Conservation (phyloP, 352 stramenopile genomes). For the Pythium biforme region DNA sequence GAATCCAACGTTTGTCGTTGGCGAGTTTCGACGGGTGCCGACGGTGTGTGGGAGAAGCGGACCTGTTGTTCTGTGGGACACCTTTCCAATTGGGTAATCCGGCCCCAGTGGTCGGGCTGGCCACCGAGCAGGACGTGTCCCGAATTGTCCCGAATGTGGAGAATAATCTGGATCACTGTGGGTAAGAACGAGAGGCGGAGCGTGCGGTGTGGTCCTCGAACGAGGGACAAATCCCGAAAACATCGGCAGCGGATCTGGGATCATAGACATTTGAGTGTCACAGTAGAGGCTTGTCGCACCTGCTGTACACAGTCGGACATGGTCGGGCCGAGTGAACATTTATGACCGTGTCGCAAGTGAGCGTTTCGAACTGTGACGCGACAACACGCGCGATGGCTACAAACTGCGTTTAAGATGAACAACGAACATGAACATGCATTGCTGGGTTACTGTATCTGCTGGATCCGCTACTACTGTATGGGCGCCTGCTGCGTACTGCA, state of each 20-base stretch:
- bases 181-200: constrained; percentile 12
- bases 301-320: constrained; percentile 1
- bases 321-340: neutral
- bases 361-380: constrained; percentile 2
- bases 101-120: neutral
- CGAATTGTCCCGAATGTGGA: constrained; percentile 10
- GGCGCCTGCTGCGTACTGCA: neutral
- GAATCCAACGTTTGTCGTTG: neutral
- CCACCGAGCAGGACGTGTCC: neutral
- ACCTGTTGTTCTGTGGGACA: too few species aligned
- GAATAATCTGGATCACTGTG: constrained; percentile 8
- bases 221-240: constrained; percentile 15
- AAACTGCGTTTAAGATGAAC: neutral
- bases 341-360: constrained; percentile 3
- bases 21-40: neutral
- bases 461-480: constrained; percentile 15
- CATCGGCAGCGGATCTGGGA: constrained; percentile 3
- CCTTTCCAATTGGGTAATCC: neutral
- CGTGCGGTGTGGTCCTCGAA: too few species aligned
- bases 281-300: constrained; percentile 1
- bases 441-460: constrained; percentile 8
- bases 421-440: neutral
- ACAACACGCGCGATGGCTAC: constrained; percentile 6
- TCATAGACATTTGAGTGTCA: constrained; percentile 23
- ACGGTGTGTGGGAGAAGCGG: neutral